phyloP scores from a whole-genome alignment of 352 stramenopile species.

The Blastocystis sp. region DNA sequence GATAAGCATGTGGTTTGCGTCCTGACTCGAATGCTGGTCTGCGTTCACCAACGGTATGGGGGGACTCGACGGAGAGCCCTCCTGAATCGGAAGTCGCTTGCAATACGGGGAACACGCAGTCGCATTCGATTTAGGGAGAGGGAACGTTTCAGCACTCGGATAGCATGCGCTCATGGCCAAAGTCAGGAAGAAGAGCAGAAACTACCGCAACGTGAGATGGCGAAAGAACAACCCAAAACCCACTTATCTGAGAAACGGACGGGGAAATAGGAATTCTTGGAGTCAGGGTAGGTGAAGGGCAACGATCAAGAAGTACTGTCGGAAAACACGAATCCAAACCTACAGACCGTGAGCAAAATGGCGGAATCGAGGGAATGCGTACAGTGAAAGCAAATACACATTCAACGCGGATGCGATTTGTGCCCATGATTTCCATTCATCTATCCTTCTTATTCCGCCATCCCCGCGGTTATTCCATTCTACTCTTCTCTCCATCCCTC shows the following conservation, averaged over 20 bases:
- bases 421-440: background rate
- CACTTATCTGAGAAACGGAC: constrained; percentile 22
- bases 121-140: background rate
- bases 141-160: background rate
- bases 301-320: constrained; percentile 20
- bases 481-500: background rate
- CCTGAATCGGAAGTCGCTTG: background rate
- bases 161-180: background rate
- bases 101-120: background rate
- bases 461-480: constrained; percentile 28
- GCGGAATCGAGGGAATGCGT: background rate
- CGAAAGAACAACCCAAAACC: background rate
- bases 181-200: background rate
- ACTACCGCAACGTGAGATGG: background rate
- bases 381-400: constrained; percentile 70
- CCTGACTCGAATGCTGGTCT: no score
- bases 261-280: constrained; percentile 4
- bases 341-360: background rate
- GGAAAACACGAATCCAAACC: constrained; percentile 30
- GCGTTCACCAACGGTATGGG: background rate
- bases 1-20: constrained; percentile 58
- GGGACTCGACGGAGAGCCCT: background rate
- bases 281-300: background rate
- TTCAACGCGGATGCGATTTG: constrained; percentile 61
- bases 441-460: background rate